Base-by-base conservation (phyloP, 2,329 filamentous ascomycete genomes). In the Calonectria multiphialidica region DNA sequence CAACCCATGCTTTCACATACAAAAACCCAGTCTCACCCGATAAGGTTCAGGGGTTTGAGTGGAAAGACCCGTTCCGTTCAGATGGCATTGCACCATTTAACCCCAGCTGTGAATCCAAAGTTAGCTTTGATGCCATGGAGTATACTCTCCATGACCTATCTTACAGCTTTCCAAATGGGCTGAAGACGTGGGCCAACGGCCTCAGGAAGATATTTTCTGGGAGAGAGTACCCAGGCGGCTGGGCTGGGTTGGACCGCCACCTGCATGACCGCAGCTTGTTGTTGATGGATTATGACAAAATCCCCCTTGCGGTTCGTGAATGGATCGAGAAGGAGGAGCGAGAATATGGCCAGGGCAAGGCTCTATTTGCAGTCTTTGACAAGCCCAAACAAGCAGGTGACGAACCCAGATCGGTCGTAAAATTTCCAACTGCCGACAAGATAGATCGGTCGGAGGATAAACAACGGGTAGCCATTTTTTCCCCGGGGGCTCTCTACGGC, bases 241-340 rank as follows among this genome's bases (percentile, higher is more conserved):
- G 88, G 88, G 83, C 83, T 30, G 88, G 88, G 42, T 80, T 87
- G 28, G 88, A 90, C 75, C 84, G 83, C n/a, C 88, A 90, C 79
- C 85, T 86, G 61, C 83, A 85, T 72, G 86, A 88, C 66, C 85
- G 88, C 21, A 84, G 83, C 68, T 76, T 89, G 72, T 77, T 90
- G 50, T 76, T 82, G 75, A 89, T 90, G 88, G 80, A 83, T 37
- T 86, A 87, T 73, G 75, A 78, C 5, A 81, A 84, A 7, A 68
- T 89, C 35, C 88, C 87, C 13, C 73, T 84, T 25, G 76, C 76
- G 37, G 86, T 88, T 62, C 80, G 84, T 44, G 82, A 85, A 77
- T 90, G 88, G 88, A 84, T 90, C 55, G 85, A 87, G 77, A 80
- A 81, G 45, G 82, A 87, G 74, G 84, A 85, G 66, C 77, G 83